Evolutionary conservation across 306 rosid species (phyloP).

Genomic region (Sechiopsis laciniata): DNA sequence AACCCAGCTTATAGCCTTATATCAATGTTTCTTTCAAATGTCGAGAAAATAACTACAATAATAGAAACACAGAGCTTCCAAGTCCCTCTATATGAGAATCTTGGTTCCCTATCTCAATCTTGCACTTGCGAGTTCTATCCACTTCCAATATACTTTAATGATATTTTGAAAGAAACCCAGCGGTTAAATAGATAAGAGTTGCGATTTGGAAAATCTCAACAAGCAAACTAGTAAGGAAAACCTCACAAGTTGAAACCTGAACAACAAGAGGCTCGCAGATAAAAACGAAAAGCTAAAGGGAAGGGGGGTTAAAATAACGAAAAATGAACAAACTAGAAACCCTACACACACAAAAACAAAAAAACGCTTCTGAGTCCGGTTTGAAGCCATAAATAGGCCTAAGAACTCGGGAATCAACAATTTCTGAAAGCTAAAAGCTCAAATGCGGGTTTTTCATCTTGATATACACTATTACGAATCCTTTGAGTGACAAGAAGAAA

Average conservation of each 20-base stretch:
- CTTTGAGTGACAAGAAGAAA: background rate
- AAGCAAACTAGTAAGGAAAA: background rate
- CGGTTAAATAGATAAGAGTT: background rate
- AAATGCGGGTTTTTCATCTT: background rate
- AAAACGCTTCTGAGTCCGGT: background rate
- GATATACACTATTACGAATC: background rate
- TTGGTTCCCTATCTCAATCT: background rate
- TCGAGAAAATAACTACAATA: background rate
- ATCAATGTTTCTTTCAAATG: background rate
- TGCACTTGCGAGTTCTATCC: background rate
- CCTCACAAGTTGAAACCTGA: background rate
- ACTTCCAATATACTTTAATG: background rate
- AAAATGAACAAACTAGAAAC: background rate
- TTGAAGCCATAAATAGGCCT: background rate
- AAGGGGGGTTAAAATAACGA: background rate
- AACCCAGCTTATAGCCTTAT: background rate
- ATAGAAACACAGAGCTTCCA: background rate
- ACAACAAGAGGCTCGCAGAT: background rate
- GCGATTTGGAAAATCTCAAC: background rate
- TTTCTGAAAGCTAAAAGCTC: background rate
- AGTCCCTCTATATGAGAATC: background rate
- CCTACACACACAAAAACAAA: background rate
- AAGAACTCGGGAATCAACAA: background rate
- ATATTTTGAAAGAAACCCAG: slow-evolving; percentile 1
- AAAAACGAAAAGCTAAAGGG: background rate